Base-by-base conservation (phyloP, 768 basidiomycete species). In the Mycena indigotica region DNA sequence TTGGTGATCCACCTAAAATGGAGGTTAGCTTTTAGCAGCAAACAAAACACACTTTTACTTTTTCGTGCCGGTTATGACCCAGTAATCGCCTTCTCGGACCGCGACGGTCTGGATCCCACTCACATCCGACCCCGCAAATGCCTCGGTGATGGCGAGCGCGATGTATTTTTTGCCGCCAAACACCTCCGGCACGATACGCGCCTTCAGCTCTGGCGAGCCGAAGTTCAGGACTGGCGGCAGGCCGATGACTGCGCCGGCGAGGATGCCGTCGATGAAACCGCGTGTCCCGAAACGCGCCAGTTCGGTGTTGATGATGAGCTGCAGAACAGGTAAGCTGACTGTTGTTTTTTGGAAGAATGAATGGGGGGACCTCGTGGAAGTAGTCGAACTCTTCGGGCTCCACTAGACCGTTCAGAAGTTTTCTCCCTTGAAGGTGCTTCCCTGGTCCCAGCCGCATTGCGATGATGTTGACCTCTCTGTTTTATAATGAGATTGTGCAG, bases 361-460 rank as follows among this genome's bases (percentile, higher is more conserved):
- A 35, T 15, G 24, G 24, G 59, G 65, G 12, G 55, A 87, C 89
- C 78, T 93, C 95, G 67, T 97, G 89, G 80, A 98, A 98, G 67
- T 95, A 95, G 71, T 97, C 92, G 65, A 90, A 98, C 63, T 95
- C 88, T 67, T 92, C 91, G 3, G 89, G 85, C 50, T 83, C 84
- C 44, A 92, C 80, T 19, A 85, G 71, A 12, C 93, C 93, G 25
- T 84, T 88, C 73, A 94, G 85, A 1, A 97, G 73, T 12, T 76
- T 83, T 35, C 84, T 80, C 0, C 94, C 93, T 67, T 89, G 76
- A 21, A 97, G 81, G 68, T 95, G 92, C 70, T 92, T 91, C 19
- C 91, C 92, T 2, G 93, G 94, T 2, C 95, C 95, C 52, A 95
- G 80, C 4, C 94, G 84, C 93, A 97, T 95, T 5, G 91, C 87